Conservation (phyloP, 2,329 filamentous ascomycete species). For the Ceratocystis cubensis region DNA sequence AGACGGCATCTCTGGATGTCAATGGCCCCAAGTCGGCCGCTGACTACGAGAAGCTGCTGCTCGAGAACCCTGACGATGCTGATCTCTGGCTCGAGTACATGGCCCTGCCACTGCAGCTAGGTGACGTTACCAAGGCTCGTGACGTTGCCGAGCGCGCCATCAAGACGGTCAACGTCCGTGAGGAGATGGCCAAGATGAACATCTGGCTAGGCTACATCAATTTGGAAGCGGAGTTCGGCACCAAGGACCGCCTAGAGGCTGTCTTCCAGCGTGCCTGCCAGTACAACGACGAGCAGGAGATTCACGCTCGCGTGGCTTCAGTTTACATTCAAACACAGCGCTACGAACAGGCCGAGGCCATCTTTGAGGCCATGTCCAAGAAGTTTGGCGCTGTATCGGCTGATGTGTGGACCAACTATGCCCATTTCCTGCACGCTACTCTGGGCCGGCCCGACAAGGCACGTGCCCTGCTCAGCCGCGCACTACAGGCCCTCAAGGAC, state of each 20-base stretch:
- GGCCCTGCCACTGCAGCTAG: conserved; percentile 92
- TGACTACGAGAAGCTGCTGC: conserved; percentile 85
- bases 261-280: conserved; percentile 87
- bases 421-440: conserved; percentile 75
- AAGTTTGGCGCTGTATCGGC: conserved; percentile 74
- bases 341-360: conserved; percentile 70
- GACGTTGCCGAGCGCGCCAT: conserved; percentile 84
- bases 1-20: conserved; percentile 80
- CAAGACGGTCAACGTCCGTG: conserved; percentile 77
- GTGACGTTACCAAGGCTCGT: conserved; percentile 76
- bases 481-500: conserved; percentile 64
- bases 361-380: conserved; percentile 78
- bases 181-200: conserved; percentile 86
- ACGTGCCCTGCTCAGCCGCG: conserved; percentile 66
- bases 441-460: conserved; percentile 57
- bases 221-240: conserved; percentile 81
- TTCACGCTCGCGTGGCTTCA: conserved; percentile 78
- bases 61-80: conserved; percentile 88
- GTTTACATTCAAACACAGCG: conserved; percentile 92
- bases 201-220: conserved; percentile 93
- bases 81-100: conserved; percentile 93
- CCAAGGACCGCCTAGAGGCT: conserved; percentile 66
- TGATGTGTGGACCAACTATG: conserved; percentile 86
- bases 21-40: conserved; percentile 79
- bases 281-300: conserved; percentile 82